Conservation (phyloP, 768 basidiomycete species). For the Lactarius tabidus region DNA sequence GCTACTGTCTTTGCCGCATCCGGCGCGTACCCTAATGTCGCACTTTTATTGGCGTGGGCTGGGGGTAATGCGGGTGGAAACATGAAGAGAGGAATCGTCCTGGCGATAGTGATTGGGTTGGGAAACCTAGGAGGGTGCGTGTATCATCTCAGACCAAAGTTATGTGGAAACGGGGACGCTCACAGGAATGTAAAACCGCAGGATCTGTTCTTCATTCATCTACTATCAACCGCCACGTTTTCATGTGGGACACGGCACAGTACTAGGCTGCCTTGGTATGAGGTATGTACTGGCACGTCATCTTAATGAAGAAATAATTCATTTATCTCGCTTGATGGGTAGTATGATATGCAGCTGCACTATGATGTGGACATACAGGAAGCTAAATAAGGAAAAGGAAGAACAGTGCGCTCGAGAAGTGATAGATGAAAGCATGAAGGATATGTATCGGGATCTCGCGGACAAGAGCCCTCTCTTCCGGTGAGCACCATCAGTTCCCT, state of each 20-base stretch:
- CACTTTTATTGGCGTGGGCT: conserved; percentile 49
- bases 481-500: conserved; percentile 31
- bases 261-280: conserved; percentile 33
- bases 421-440: conserved; percentile 39
- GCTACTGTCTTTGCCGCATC: conserved; percentile 48
- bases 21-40: conserved; percentile 51
- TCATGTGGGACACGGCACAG: conserved; percentile 39
- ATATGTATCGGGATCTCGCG: conserved; percentile 47
- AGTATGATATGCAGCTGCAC: conserved; percentile 42
- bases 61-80: conserved; percentile 55
- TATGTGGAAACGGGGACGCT: neutral
- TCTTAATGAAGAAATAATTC: neutral
- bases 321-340: conserved; percentile 16
- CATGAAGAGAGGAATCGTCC: conserved; percentile 45
- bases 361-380: conserved; percentile 47
- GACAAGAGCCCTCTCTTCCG: conserved; percentile 55
- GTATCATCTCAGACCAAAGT: conserved; percentile 29
- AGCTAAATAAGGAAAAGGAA: conserved; percentile 48
- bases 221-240: conserved; percentile 39
- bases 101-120: conserved; percentile 52
- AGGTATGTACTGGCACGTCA: conserved; percentile 16
- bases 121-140: conserved; percentile 53
- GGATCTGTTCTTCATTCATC: conserved; percentile 43
- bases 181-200: conserved; percentile 14
- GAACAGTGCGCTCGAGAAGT: conserved; percentile 41